These are phyloP conservation scores for Coriaria nepalensis DNA, from an alignment of 306 rosid genomes.

Conservation along the genomic window DNA sequence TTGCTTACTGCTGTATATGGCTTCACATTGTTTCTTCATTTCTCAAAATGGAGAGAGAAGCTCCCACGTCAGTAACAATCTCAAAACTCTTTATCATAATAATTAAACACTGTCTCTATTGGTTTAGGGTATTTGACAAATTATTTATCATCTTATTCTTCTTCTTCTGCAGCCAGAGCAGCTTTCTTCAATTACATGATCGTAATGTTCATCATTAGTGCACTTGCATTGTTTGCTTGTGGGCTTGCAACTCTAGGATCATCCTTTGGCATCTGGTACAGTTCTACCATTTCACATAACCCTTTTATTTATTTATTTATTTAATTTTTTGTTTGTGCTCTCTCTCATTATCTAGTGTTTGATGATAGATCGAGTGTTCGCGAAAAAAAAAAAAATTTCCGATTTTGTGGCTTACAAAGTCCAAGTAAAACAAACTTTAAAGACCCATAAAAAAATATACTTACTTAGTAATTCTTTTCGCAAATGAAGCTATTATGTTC, in stretches of 20 bases:
- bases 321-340: not conserved
- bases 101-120: not conserved
- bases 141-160: conserved; percentile 13
- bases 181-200: conserved; percentile 47
- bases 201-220: conserved; percentile 41
- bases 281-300: not conserved
- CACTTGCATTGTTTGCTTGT: conserved; percentile 36
- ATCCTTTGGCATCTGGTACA: conserved; percentile 56
- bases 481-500: too few relatives aligned
- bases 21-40: conserved; percentile 58
- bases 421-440: too few relatives aligned
- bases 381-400: too few relatives aligned
- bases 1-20: conserved; percentile 56
- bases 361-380: too few relatives aligned
- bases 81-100: too few relatives aligned
- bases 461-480: too few relatives aligned
- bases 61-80: conserved; percentile 68
- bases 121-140: too few relatives aligned
- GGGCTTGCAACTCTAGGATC: conserved; percentile 38
- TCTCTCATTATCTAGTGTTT: too few relatives aligned
- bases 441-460: too few relatives aligned
- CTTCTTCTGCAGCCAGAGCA: conserved; percentile 51
- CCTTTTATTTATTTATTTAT: conserved; percentile 4
- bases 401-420: too few relatives aligned
- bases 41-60: conserved; percentile 69